Conservation (phyloP, 2,329 filamentous ascomycete genomes). For the Mycogone perniciosa region DNA sequence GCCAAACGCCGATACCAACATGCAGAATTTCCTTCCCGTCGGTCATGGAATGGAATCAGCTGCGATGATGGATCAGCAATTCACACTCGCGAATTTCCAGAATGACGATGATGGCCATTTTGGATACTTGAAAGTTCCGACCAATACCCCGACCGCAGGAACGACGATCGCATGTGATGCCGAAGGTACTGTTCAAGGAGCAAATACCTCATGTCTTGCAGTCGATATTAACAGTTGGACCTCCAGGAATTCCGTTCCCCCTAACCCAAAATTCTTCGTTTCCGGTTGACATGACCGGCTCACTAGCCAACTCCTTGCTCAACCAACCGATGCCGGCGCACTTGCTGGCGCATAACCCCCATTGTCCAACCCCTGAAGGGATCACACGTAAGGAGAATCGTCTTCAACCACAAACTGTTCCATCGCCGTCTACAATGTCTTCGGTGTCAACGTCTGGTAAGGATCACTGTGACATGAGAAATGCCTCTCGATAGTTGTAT, state of each 20-base stretch:
- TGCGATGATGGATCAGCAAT: slow-evolving; percentile 7
- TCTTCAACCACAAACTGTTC: slow-evolving; percentile 14
- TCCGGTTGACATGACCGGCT: slow-evolving; percentile 32
- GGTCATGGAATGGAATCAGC: slow-evolving; percentile 6
- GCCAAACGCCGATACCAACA: slow-evolving; percentile 34
- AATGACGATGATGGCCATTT: slow-evolving; percentile 25
- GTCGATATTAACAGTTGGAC: not conserved
- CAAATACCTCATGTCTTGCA: not conserved
- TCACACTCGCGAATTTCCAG: slow-evolving; percentile 21
- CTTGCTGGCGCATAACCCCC: slow-evolving; percentile 24
- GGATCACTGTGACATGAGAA: slow-evolving; percentile 31
- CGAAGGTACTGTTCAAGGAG: slow-evolving; percentile 14
- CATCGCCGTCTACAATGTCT: slow-evolving; percentile 11
- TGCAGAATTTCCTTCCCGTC: slow-evolving; percentile 34
- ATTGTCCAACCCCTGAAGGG: slow-evolving; percentile 30
- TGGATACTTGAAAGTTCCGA: slow-evolving; percentile 30
- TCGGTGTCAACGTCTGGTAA: not conserved
- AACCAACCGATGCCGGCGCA: slow-evolving; percentile 40
- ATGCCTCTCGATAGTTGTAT: slow-evolving; percentile 35
- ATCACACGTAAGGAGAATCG: slow-evolving; percentile 41
- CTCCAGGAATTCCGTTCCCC: slow-evolving; percentile 16
- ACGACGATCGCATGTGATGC: slow-evolving; percentile 8
- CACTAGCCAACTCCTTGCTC: slow-evolving; percentile 42
- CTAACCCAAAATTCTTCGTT: slow-evolving; percentile 14
- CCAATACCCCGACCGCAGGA: slow-evolving; percentile 36